phyloP scores from a whole-genome alignment of 202 grass and related monocot genomes.

The Zizania palustris region DNA sequence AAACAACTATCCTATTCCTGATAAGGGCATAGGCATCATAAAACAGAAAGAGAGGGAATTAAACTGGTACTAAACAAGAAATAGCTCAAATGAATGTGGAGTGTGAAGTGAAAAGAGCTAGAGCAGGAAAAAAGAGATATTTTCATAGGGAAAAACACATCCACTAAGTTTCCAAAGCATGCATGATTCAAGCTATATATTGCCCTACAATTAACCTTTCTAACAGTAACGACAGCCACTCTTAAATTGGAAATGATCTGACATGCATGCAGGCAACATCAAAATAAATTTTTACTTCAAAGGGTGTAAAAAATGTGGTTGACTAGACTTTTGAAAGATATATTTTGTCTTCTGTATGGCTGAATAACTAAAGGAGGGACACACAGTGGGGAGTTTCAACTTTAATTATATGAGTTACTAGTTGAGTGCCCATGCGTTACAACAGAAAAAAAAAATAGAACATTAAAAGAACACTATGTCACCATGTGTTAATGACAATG shows the following conservation, averaged over 20 bases:
- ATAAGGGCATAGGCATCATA: constrained; percentile 8
- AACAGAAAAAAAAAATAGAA: no score
- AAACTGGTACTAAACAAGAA: constrained; percentile 16
- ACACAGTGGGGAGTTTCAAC: no score
- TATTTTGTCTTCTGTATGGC: no score
- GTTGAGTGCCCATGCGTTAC: no score
- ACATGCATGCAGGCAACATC: background rate
- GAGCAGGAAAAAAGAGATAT: background rate
- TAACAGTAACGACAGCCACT: background rate
- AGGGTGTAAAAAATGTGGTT: background rate
- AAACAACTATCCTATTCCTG: background rate
- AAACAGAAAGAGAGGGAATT: background rate
- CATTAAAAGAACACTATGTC: no score
- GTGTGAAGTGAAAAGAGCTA: background rate
- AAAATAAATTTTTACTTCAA: background rate
- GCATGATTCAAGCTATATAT: constrained; percentile 1
- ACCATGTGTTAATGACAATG: no score
- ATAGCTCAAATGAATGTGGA: constrained; percentile 9
- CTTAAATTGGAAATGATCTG: background rate
- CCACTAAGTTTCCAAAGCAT: background rate
- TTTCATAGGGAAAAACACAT: background rate
- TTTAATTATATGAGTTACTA: no score
- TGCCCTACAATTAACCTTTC: constrained; percentile 2
- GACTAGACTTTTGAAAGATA: constrained; percentile 11
- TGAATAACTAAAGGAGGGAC: no score